Base-by-base conservation (phyloP, 2,329 filamentous ascomycete species). In the Cercospora sp. region DNA sequence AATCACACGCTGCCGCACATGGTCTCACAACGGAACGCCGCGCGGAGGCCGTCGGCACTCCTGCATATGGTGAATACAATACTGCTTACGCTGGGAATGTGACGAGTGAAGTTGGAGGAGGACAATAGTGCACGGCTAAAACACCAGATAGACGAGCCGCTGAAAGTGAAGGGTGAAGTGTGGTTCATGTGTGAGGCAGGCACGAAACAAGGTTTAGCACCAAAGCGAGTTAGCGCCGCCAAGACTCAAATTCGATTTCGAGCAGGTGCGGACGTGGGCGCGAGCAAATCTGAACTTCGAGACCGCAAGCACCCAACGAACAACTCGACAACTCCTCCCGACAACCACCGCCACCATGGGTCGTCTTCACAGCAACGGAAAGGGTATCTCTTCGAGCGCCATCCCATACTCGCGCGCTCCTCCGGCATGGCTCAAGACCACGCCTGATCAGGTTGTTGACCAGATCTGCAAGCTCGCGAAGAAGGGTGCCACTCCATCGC, bases 391-490 rank as follows among this genome's bases (percentile, higher is more conserved):
- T 77, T 85, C 92, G 86, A 97, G 93, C 73, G 93, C 95, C 80
- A 86, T 98, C 85, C 95, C 96, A 81, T 99, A 98, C 90, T 97
- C 93, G 77, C 94, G 95, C 86, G 90, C 88, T 78, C 83, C 93
- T 74, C 94, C 95, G 72, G 88, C 94, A 77, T 99, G 95, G 95
- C 88, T 98, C 85, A 99, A 99, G 91, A 96, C 93, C 86, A 97
- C 93, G 78, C 94, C 95, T 81, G 93, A 97, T 80, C 93, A 97
- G 87, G 93, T 99, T 83, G 93, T 97, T 79, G 95, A 99, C 83
- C 94, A 98, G 87, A 99, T 99, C 87, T 94, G 91, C 87, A 97
- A 97, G 88, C 91, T 98, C 82, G 95, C 95, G 82, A 94, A 92
- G 87, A 98, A 98, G 91, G 95, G 96, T 87, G 93, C 93, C 78